These are phyloP conservation scores for Talaromyces sp. DNA, from an alignment of 2,329 filamentous ascomycete genomes.

Conservation along the genomic window DNA sequence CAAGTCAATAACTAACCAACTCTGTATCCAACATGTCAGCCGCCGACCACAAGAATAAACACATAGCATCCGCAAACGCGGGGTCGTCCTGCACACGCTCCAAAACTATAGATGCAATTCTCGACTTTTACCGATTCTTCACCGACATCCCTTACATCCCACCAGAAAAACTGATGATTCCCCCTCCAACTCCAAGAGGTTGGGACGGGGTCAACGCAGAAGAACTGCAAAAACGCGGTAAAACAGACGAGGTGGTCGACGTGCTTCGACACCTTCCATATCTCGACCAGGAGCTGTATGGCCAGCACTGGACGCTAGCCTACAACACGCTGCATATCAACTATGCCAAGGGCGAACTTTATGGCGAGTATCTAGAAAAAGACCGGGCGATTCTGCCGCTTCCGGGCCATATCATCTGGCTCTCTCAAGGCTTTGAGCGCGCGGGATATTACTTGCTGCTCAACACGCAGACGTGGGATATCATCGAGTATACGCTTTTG, in stretches of 20 bases:
- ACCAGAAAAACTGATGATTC: slow-evolving; percentile 6
- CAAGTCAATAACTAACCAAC: not conserved
- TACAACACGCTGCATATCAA: slow-evolving; percentile 8
- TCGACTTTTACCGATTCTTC: slow-evolving; percentile 4
- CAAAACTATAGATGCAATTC: slow-evolving; percentile 5
- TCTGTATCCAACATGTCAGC: not conserved
- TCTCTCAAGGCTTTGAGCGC: slow-evolving; percentile 5
- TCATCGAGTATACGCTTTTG: slow-evolving; percentile 7
- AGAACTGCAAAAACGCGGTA: slow-evolving; percentile 2
- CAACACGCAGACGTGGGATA: slow-evolving; percentile 8
- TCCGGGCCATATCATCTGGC: slow-evolving; percentile 9
- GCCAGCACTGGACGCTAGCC: slow-evolving; percentile 1
- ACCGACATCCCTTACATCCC: slow-evolving; percentile 10
- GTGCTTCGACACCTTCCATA: slow-evolving; percentile 1
- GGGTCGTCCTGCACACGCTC: slow-evolving; percentile 1
- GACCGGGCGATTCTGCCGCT: not conserved
- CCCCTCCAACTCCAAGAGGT: not conserved
- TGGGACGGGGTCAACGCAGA: not conserved
- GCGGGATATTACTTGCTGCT: slow-evolving; percentile 5
- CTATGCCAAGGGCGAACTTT: slow-evolving; percentile 3
- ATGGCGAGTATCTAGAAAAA: not conserved
- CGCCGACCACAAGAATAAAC: not conserved
- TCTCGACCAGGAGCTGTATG: slow-evolving; percentile 2
- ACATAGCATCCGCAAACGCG: not conserved
- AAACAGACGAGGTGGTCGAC: slow-evolving; percentile 2